These are phyloP conservation scores for Paecilomyces fulvus DNA, from an alignment of 2,329 filamentous ascomycete species.

Conservation along the genomic window DNA sequence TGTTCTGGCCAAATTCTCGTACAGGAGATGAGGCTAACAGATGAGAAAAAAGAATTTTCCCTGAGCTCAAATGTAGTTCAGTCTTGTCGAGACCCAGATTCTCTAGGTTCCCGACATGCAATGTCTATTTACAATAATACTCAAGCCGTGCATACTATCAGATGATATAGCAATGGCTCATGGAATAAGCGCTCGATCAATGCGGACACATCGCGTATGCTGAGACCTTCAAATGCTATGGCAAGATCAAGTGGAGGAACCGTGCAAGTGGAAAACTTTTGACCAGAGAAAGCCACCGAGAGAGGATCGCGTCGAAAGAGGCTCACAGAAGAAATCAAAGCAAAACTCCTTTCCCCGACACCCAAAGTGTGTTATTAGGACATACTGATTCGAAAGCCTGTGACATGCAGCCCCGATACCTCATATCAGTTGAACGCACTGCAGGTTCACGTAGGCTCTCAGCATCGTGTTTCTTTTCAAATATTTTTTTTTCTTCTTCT, in stretches of 20 bases:
- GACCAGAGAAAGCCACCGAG: not conserved
- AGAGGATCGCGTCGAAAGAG: not conserved
- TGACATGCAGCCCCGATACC: not conserved
- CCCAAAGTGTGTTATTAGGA: not conserved
- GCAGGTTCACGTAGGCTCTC: slow-evolving; percentile 1
- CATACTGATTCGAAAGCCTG: not conserved
- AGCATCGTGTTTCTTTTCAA: not conserved
- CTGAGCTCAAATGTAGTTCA: not conserved
- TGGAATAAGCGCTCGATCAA: not conserved
- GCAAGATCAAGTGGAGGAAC: not conserved
- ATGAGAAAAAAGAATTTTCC: not conserved
- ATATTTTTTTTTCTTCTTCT: not conserved
- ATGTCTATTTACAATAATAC: not conserved
- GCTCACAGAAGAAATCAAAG: not conserved
- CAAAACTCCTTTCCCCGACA: not conserved
- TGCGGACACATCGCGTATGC: not conserved
- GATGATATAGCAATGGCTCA: not conserved
- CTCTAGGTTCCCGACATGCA: not conserved
- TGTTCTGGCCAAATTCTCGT: too few relatives aligned
- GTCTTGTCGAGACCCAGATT: not conserved
- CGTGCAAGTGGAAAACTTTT: not conserved
- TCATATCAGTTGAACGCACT: slow-evolving; percentile 1
- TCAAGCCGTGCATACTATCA: not conserved
- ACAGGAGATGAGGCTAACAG: too few relatives aligned
- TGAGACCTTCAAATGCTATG: not conserved